phyloP scores from a whole-genome alignment of 2,329 filamentous ascomycete species.

The Pseudogymnoascus sp. region DNA sequence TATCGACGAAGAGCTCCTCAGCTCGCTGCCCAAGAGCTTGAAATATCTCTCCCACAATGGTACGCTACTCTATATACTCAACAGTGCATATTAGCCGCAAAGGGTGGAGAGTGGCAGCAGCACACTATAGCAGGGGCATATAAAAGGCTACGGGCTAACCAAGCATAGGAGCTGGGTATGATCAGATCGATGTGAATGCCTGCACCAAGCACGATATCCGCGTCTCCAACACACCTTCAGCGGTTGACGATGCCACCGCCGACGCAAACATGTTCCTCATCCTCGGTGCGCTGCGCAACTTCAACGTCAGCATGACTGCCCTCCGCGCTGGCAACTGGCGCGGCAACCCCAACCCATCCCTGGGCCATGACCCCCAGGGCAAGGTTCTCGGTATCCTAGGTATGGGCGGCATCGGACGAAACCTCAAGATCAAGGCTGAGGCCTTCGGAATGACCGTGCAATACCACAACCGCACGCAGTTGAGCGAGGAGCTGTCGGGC shows the following conservation, averaged over 20 bases:
- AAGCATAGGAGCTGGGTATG: slow-evolving; percentile 67
- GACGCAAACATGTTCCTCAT: slow-evolving; percentile 76
- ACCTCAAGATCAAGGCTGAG: slow-evolving; percentile 65
- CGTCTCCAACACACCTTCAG: slow-evolving; percentile 75
- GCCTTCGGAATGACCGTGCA: slow-evolving; percentile 69
- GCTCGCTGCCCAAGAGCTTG: slow-evolving; percentile 45
- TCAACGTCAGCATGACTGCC: slow-evolving; percentile 56
- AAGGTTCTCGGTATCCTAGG: slow-evolving; percentile 75
- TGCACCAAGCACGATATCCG: slow-evolving; percentile 60
- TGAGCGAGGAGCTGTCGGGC: slow-evolving; percentile 46
- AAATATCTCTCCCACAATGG: slow-evolving; percentile 56
- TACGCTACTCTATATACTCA: slow-evolving; percentile 26
- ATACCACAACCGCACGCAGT: slow-evolving; percentile 64
- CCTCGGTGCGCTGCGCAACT: slow-evolving; percentile 69
- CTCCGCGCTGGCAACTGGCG: slow-evolving; percentile 64
- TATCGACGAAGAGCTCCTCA: slow-evolving; percentile 64
- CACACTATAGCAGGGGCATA: not conserved
- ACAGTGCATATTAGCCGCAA: not conserved
- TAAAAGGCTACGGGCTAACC: not conserved
- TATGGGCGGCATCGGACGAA: slow-evolving; percentile 79
- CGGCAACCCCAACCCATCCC: slow-evolving; percentile 47
- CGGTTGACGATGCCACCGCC: slow-evolving; percentile 76
- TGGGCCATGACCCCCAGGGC: slow-evolving; percentile 71
- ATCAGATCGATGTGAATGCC: slow-evolving; percentile 67
- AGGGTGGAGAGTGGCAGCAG: not conserved